These are phyloP conservation scores for Trametes pubescens DNA, from an alignment of 1,284 basidiomycete genomes.

Conservation along the genomic window DNA sequence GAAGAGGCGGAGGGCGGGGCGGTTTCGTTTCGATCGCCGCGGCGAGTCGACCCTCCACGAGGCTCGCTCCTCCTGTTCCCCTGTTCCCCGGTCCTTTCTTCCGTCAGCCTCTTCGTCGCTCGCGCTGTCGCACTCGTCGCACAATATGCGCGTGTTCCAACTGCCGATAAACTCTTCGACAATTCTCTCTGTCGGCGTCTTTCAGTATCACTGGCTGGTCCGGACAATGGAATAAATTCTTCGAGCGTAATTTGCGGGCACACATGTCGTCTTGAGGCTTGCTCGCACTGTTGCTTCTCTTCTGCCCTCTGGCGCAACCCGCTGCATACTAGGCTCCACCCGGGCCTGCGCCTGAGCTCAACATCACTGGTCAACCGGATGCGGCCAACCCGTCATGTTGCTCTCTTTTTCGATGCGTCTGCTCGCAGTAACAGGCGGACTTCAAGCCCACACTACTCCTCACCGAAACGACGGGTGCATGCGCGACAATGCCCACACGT, in stretches of 20 bases:
- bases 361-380: slow-evolving; percentile 20
- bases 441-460: neutral
- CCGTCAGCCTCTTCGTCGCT: neutral
- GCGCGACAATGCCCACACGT: neutral
- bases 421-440: neutral
- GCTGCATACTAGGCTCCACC: neutral
- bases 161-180: neutral
- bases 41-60: slow-evolving; percentile 8
- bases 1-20: slow-evolving; percentile 1
- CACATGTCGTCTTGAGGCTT: neutral
- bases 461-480: neutral
- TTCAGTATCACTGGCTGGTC: neutral
- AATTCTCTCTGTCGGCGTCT: neutral
- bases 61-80: neutral
- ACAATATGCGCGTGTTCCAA: neutral
- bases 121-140: neutral
- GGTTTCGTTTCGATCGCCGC: slow-evolving; percentile 3
- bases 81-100: neutral
- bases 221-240: neutral
- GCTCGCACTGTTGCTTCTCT: neutral
- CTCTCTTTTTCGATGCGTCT: neutral
- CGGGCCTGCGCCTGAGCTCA: slow-evolving; percentile 5
- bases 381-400: slow-evolving; percentile 21
- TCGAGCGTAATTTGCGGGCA: neutral
- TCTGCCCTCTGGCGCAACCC: neutral